Conservation (phyloP, 441 rosid species). For the Rhodomyrtus psidioides region DNA sequence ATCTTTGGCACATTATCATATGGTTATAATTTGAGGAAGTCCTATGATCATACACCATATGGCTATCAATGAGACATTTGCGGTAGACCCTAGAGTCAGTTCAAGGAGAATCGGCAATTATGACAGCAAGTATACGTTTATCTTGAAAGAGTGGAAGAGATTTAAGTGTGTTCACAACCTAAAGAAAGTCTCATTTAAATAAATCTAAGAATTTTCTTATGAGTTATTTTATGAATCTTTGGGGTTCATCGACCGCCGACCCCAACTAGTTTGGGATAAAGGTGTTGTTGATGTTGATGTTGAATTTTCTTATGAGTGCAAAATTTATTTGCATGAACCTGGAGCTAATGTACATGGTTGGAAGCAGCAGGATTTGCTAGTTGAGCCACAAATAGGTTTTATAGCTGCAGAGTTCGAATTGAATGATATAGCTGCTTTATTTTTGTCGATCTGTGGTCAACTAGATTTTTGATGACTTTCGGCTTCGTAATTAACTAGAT, state of each 20-base stretch:
- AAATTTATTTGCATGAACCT: neutral
- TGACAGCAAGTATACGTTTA: neutral
- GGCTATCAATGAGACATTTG: neutral
- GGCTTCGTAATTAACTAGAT: neutral
- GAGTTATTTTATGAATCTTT: too few species aligned
- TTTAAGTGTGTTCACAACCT: neutral
- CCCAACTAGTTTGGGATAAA: too few species aligned
- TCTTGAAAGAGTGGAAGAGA: neutral
- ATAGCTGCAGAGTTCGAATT: neutral
- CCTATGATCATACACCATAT: neutral
- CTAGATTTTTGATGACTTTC: neutral
- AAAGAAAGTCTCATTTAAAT: neutral
- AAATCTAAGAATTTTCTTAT: neutral
- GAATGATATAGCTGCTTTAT: neutral
- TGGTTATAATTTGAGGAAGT: neutral
- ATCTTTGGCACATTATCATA: neutral
- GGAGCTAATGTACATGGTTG: neutral
- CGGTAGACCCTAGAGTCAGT: neutral
- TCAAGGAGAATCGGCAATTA: neutral
- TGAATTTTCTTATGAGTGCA: neutral
- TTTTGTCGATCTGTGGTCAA: neutral
- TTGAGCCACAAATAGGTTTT: neutral
- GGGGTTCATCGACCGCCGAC: too few species aligned
- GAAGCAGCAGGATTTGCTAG: neutral
- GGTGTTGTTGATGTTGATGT: too few species aligned